phyloP scores from a whole-genome alignment of 2,329 filamentous ascomycete species.

The Tolypocladium guangdongense region DNA sequence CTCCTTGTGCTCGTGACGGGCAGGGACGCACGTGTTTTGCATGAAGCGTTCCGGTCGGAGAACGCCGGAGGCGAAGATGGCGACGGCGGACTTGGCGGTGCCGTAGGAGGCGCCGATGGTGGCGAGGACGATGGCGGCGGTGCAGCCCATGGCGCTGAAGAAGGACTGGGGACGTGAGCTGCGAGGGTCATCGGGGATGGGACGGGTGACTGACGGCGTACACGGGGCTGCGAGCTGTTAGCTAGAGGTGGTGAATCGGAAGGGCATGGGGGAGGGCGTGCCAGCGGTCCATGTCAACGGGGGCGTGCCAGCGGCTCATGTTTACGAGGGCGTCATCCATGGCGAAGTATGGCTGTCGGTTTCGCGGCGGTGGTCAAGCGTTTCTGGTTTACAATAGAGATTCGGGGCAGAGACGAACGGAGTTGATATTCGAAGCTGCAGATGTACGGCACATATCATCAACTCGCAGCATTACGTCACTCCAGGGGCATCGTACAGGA shows the following conservation, averaged over 20 bases:
- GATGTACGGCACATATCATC: not conserved
- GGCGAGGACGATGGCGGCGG: conserved; percentile 38
- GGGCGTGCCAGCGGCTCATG: conserved; percentile 24
- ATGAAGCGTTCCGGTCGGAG: conserved; percentile 32
- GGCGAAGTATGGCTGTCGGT: not conserved
- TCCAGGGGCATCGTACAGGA: not conserved
- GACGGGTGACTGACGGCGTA: conserved; percentile 28
- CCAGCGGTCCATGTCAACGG: conserved; percentile 26
- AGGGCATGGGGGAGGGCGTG: conserved; percentile 6
- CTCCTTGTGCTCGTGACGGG: not conserved
- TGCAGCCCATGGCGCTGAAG: conserved; percentile 30
- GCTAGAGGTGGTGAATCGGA: not conserved
- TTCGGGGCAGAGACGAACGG: not conserved
- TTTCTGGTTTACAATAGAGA: not conserved
- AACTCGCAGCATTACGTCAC: not conserved
- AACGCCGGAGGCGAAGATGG: conserved; percentile 32
- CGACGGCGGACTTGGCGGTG: conserved; percentile 29
- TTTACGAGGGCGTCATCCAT: conserved; percentile 21
- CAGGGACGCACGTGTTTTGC: conserved; percentile 16
- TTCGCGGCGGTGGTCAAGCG: not conserved
- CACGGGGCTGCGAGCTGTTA: conserved; percentile 21
- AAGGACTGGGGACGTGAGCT: conserved; percentile 19
- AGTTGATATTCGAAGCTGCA: not conserved
- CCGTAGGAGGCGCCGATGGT: conserved; percentile 37
- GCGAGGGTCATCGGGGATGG: not conserved